Percentiles rank a stretch among this genome's conserved stretches.
phyloP scores from a whole-genome alignment of 2,329 filamentous ascomycete genomes.

The Colletotrichum neosansevieriae region DNA sequence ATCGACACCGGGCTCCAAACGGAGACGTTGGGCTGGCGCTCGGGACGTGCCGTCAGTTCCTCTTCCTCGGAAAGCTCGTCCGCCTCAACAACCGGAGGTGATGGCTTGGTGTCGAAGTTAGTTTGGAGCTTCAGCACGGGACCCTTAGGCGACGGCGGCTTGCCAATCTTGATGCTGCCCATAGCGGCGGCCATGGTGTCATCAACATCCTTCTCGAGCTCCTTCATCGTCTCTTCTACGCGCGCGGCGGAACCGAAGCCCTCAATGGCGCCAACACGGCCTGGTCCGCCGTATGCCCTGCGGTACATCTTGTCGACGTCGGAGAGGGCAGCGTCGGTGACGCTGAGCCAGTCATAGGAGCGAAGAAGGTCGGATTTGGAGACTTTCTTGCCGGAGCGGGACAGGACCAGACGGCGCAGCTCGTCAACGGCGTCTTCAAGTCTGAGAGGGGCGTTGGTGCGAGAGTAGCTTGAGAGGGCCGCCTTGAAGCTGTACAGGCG shows the following conservation, averaged over 20 bases:
- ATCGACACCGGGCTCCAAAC: constrained; percentile 55
- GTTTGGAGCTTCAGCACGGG: constrained; percentile 59
- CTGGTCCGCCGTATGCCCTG: constrained; percentile 65
- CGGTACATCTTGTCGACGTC: constrained; percentile 70
- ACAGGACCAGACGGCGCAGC: constrained; percentile 69
- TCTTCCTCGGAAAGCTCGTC: constrained; percentile 49
- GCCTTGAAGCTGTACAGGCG: constrained; percentile 74
- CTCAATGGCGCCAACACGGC: constrained; percentile 60
- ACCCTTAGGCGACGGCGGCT: constrained; percentile 41
- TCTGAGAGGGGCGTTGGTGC: constrained; percentile 55
- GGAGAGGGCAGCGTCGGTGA: constrained; percentile 61
- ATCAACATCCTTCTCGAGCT: constrained; percentile 28
- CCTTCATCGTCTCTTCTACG: constrained; percentile 29
- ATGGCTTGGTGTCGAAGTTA: constrained; percentile 49
- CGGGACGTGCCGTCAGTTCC: constrained; percentile 54
- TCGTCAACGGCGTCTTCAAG: constrained; percentile 74
- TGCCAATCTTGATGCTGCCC: constrained; percentile 29
- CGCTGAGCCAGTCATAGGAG: constrained; percentile 69
- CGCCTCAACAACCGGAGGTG: not conserved
- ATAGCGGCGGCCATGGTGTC: constrained; percentile 27
- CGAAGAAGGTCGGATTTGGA: constrained; percentile 63
- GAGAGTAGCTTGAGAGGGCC: constrained; percentile 68
- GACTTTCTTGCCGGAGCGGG: constrained; percentile 63
- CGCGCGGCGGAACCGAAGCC: constrained; percentile 47
- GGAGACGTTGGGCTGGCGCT: constrained; percentile 43